Conservation (phyloP, 225 moss, liverwort and hornwort species). For the Polytrichum commune region DNA sequence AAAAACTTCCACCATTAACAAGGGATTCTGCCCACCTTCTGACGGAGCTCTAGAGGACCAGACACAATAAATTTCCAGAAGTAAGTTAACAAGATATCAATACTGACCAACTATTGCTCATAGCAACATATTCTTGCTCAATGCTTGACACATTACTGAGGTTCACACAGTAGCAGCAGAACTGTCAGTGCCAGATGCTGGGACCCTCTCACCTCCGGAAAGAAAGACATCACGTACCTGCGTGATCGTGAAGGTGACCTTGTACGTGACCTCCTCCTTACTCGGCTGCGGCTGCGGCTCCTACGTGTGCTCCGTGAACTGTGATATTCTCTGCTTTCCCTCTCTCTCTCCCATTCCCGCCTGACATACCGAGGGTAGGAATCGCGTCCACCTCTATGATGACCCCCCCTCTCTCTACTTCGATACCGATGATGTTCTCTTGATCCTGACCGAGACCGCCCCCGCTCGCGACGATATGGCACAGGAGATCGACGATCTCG, state of each 20-base stretch:
- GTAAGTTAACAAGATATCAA: no score
- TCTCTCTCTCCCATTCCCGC: conserved; percentile 76
- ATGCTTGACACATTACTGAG: no score
- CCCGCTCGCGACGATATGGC: conserved; percentile 77
- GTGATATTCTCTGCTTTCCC: conserved; percentile 66
- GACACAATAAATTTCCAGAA: no score
- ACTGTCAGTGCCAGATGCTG: no score
- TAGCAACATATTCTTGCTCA: no score
- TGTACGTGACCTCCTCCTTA: conserved; percentile 74
- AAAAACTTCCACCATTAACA: no score
- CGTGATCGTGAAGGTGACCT: conserved; percentile 62
- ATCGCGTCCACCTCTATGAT: conserved; percentile 83
- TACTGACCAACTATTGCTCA: no score
- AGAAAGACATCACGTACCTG: conserved; percentile 29
- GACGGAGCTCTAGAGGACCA: no score
- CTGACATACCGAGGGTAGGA: conserved; percentile 72
- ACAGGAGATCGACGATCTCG: conserved; percentile 85
- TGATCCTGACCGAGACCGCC: conserved; percentile 65
- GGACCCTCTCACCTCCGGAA: no score
- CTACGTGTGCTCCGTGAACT: conserved; percentile 55
- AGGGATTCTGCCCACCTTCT: no score
- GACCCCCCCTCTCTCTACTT: conserved; percentile 70
- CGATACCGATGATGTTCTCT: conserved; percentile 52
- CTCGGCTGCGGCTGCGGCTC: conserved; percentile 64
- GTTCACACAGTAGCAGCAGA: no score